Evolutionary conservation across 208 protist species (phyloP).

Genomic region (Acanthamoeba royreba): DNA sequence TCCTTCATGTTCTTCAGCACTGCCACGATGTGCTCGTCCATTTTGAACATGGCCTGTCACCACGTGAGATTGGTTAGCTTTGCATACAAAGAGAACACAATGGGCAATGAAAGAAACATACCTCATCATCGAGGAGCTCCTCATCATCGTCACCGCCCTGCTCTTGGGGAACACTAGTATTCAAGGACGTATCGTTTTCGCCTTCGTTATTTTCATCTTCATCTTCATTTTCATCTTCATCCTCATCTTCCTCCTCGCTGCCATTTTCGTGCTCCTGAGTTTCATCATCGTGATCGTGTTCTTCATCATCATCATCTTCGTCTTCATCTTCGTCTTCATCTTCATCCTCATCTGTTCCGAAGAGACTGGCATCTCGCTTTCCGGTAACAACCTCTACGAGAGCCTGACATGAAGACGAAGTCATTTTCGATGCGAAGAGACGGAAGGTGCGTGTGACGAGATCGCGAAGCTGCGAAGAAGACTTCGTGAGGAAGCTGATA

Average conservation of each 20-base stretch:
- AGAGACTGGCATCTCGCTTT: slow-evolving; percentile 24
- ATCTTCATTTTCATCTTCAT: background rate
- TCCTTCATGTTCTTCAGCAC: slow-evolving; percentile 53
- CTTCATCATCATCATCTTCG: background rate
- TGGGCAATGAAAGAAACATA: background rate
- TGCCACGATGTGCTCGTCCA: slow-evolving; percentile 44
- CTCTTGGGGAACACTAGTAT: background rate
- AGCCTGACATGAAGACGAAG: background rate
- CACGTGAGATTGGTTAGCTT: no score
- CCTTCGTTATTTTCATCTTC: background rate
- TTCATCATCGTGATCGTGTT: background rate
- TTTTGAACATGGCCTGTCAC: slow-evolving; percentile 49
- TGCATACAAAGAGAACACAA: background rate
- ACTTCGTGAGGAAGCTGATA: slow-evolving; percentile 40
- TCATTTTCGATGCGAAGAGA: background rate
- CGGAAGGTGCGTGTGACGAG: slow-evolving; percentile 18
- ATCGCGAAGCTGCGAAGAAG: slow-evolving; percentile 17
- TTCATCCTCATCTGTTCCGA: background rate
- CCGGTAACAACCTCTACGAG: slow-evolving; percentile 36
- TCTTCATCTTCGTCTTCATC: slow-evolving; percentile 42
- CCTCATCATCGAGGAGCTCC: background rate
- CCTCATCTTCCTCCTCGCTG: background rate
- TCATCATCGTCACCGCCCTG: background rate
- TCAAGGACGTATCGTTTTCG: background rate
- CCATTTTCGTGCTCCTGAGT: no score